Conservation (phyloP, 345 rosid species). For the Brassica rapa region DNA sequence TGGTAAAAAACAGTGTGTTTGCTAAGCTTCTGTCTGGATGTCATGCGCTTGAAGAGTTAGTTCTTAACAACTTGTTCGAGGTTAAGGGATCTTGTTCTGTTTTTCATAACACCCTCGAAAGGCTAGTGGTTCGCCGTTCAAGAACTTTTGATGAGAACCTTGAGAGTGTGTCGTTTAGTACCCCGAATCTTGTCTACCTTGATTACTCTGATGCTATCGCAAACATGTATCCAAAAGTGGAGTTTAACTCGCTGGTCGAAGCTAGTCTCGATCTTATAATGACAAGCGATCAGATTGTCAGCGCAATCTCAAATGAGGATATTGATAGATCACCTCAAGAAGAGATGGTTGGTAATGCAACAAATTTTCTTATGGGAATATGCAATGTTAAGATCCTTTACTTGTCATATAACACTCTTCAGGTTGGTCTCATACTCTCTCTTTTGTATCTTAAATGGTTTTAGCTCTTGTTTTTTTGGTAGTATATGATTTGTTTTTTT, state of each 20-base stretch:
- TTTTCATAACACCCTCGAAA: background rate
- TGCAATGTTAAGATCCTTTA: slow-evolving; percentile 11
- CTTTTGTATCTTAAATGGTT: background rate
- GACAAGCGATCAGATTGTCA: background rate
- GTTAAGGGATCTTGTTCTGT: background rate
- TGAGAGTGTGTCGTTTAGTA: slow-evolving; percentile 3
- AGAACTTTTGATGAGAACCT: background rate
- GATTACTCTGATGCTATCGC: background rate
- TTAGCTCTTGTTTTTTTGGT: background rate
- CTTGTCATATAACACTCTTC: slow-evolving; percentile 2
- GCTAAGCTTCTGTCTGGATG: background rate
- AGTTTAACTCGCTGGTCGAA: slow-evolving; percentile 22
- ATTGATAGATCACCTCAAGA: background rate
- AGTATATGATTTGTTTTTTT: background rate
- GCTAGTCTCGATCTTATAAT: slow-evolving; percentile 18
- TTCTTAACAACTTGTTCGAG: background rate
- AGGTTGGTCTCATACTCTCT: background rate
- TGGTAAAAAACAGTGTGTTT: background rate
- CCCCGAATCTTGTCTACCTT: slow-evolving; percentile 17
- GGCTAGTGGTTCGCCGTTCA: background rate
- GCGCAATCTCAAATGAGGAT: background rate
- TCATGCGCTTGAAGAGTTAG: slow-evolving; percentile 10
- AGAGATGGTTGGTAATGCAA: background rate
- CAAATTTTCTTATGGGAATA: background rate
- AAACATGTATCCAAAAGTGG: background rate